Percentiles rank a stretch among this genome's conserved stretches.
Conservation (phyloP, 2,329 filamentous ascomycete genomes). For the Penicillium sp. region DNA sequence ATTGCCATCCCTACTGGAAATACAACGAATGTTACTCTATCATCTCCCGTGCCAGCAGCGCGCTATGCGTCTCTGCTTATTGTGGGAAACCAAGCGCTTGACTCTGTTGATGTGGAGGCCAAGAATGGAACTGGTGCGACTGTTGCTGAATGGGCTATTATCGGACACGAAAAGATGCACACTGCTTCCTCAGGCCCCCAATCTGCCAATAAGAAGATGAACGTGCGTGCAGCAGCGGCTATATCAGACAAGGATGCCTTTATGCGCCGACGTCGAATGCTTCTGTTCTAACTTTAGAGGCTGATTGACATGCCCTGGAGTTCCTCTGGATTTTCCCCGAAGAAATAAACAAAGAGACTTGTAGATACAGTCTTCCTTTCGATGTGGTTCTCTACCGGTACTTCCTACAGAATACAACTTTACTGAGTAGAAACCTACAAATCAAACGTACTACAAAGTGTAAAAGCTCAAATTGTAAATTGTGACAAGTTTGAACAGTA, state of each 20-base stretch:
- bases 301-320: background rate
- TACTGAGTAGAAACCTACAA: background rate
- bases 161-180: conserved; percentile 23
- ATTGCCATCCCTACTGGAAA: conserved; percentile 42
- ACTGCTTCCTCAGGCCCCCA: background rate
- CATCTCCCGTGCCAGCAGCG: conserved; percentile 33
- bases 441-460: background rate
- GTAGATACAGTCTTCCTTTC: background rate
- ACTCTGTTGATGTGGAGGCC: conserved; percentile 27
- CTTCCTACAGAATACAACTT: background rate
- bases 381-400: background rate
- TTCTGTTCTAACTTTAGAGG: conserved; percentile 1
- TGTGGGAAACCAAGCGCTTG: conserved; percentile 43
- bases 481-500: background rate
- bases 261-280: conserved; percentile 10
- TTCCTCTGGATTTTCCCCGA: too few relatives aligned
- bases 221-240: conserved; percentile 11
- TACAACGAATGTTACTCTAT: conserved; percentile 42
- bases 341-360: background rate
- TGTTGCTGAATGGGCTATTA: conserved; percentile 49
- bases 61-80: conserved; percentile 46
- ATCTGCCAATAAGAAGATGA: conserved; percentile 13
- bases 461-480: background rate
- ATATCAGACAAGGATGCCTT: conserved; percentile 6
- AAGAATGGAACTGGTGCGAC: conserved; percentile 45